Conservation (phyloP, 208 protist genomes). For the Tetramitus jugosus region DNA sequence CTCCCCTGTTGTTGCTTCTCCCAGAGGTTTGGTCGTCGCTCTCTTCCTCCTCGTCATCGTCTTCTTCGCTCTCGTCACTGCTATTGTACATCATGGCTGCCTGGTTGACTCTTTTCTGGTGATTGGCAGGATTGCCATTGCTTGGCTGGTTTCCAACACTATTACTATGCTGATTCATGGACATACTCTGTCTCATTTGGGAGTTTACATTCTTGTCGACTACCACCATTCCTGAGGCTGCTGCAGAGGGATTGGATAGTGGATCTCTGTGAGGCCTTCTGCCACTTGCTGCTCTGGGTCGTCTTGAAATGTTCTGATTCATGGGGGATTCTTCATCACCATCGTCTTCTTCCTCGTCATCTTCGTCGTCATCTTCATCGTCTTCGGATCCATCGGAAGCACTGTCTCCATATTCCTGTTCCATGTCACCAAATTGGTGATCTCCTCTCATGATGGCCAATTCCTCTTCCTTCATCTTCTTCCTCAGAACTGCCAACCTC, state of each 20-base stretch:
- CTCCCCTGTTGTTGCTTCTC: background rate
- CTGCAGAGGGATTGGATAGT: background rate
- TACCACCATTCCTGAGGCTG: background rate
- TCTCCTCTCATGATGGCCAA: background rate
- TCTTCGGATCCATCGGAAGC: conserved; percentile 51
- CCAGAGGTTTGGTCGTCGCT: background rate
- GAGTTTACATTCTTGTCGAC: background rate
- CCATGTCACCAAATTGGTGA: background rate
- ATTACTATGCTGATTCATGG: too few relatives aligned
- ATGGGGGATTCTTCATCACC: conserved; percentile 12
- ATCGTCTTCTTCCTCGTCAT: conserved; percentile 10
- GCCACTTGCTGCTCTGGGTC: conserved; percentile 24
- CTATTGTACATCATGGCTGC: background rate
- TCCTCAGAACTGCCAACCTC: background rate
- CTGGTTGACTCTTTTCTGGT: background rate
- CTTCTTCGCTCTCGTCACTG: background rate
- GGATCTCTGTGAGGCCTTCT: conserved; percentile 4
- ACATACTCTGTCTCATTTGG: too few relatives aligned
- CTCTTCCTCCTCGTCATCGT: background rate
- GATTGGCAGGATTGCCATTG: background rate
- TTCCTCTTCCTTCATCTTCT: background rate
- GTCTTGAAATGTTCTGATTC: conserved; percentile 45
- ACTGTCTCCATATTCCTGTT: conserved; percentile 22
- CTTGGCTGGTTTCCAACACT: too few relatives aligned
- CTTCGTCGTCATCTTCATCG: conserved; percentile 39